phyloP scores from a whole-genome alignment of 306 rosid species.

The Cucurbita ficifolia region DNA sequence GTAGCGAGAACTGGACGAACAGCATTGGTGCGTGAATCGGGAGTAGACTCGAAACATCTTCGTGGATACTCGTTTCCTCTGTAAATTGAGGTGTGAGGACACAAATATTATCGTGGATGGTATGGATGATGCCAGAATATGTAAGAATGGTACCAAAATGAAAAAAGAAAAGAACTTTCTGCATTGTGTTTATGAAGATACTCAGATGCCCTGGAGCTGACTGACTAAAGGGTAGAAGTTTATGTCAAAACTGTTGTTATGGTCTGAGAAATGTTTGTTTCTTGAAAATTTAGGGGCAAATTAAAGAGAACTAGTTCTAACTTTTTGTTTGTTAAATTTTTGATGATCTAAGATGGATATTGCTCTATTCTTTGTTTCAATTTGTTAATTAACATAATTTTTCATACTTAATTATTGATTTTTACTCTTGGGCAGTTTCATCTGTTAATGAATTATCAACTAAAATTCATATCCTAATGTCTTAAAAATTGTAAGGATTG shows the following conservation, averaged over 20 bases:
- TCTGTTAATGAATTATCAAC: background rate
- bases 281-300: too few relatives aligned
- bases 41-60: constrained; percentile 38
- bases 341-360: background rate
- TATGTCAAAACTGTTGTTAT: background rate
- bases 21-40: constrained; percentile 37
- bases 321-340: too few relatives aligned
- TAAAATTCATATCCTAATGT: background rate
- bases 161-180: background rate
- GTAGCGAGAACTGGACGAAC: constrained; percentile 48
- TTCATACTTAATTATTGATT: background rate
- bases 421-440: background rate
- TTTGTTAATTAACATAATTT: background rate
- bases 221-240: background rate
- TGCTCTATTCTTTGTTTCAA: background rate
- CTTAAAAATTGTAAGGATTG: background rate
- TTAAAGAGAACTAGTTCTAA: too few relatives aligned
- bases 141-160: background rate
- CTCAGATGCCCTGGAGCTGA: background rate
- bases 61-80: constrained; percentile 42
- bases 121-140: background rate
- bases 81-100: background rate
- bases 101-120: background rate
- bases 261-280: background rate
- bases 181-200: background rate